Base-by-base conservation (phyloP, 108 stramenopile genomes). In the Nannochloropsis salina region DNA sequence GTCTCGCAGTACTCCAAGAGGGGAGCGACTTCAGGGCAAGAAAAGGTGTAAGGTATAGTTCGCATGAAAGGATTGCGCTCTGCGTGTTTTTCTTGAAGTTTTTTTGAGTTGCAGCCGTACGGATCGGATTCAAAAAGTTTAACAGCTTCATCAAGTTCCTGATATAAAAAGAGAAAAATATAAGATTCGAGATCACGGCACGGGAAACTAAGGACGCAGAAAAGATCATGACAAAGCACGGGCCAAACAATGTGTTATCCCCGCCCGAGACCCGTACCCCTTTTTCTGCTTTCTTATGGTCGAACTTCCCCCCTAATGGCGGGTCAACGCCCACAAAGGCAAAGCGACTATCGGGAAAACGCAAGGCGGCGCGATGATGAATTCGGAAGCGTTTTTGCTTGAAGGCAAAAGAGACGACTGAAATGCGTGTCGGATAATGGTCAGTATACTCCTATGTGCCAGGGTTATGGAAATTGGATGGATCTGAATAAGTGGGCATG, bases 401-500 rank as follows among this genome's bases (percentile, higher is more conserved):
- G 89, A 99, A 99, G 42, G 96, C 90, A 87, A 95, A 99, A 18
- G 96, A 96, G 6, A 99, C 95, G 9, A 96, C 86, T 3, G 97
- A 93, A 40, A 99, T 94, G 82, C 93, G 93, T 22, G 84, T 43
- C 2, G 98, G 98, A 85, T 97, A 99, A 9, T 74, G n/a, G 9
- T 95, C 96, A 1, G 97, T 96, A 41, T 97, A 88, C 85, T 98
- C 98, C 10, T 89, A 31, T 31, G 31, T 31, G 31, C 31, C 31
- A 31, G 31, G 31, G 31, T 31, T 31, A 31, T 31, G 0, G 31
- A 31, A 31, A 31, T 31, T 31, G 31, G 31, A 31, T 31, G 31
- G 31, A 31, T 31, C 0, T 31, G 31, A 31, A 31, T 31, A 0
- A 31, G 1, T 31, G 31, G 31, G 31, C 0, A 31, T 31, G 31